Base-by-base conservation (phyloP, 2,329 filamentous ascomycete genomes). In the Aspergillus phoenicis region DNA sequence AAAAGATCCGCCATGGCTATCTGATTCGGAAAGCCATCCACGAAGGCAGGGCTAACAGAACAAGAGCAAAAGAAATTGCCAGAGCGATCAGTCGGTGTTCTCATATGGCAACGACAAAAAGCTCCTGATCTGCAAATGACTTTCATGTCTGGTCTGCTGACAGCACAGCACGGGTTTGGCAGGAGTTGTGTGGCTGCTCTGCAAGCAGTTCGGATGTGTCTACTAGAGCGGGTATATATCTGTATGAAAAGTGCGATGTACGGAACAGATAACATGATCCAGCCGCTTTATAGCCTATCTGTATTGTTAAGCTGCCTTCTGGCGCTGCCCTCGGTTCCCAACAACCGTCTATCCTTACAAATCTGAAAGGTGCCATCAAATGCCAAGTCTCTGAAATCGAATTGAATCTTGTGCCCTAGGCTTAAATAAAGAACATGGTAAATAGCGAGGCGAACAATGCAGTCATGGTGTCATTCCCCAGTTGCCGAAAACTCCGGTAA, bases 41-140 rank as follows among this genome's bases (percentile, higher is more conserved):
- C 56, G 75, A 78, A 65, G 77, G 75, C 20, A 71, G 67, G 15
- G 75, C 66, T 2, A 78, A 79, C 51, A 68, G 77, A 49, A 71
- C 62, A 24, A 66, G 74, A 49, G 62, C 70, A 10, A 74, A 71
- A 52, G 70, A 74, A 49, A 30, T 75, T 17, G 71, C 66, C 5
- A 56, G 60, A 20, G 63, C 62, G 7, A 58, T 75, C 20, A 61
- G 61, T 22, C 55, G 61, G 30, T 60, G 63, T 26, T 74, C 60
- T 52, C 69, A 60, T 28, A 57, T 57, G 36, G 56, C 55, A 26
- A 63, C 63, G 30, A 55, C 59, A 17, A 69, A 64, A 30, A 28
- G 63, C 22, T 8, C 43, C 17, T 51, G 24, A 36, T 30, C 51
- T 51, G 26, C 33, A 15, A 36, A 36, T 5, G 11, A 36, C 11